These are phyloP conservation scores for Cutaneotrichosporon sp. DNA, from an alignment of 1,284 basidiomycete species.

Conservation along the genomic window DNA sequence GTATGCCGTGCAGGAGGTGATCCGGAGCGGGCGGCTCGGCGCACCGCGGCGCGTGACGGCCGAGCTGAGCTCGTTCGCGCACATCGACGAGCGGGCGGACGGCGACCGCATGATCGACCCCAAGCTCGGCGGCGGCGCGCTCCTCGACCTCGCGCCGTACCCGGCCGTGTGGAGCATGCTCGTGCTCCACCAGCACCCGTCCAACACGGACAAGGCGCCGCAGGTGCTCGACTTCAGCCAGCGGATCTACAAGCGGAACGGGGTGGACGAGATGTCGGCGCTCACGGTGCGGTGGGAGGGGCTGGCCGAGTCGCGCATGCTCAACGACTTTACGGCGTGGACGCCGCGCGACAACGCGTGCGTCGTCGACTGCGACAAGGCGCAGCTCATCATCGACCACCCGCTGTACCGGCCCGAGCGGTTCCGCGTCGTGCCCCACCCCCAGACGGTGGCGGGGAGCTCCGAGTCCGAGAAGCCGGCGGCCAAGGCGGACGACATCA, in stretches of 20 bases:
- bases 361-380: conserved; percentile 10
- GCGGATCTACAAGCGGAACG: conserved; percentile 56
- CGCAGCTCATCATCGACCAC: conserved; percentile 9
- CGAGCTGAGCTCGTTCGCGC: conserved; percentile 60
- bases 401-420: conserved; percentile 12
- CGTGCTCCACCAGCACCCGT: conserved; percentile 71
- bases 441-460: conserved; percentile 4
- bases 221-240: conserved; percentile 45
- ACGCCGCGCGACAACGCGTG: conserved; percentile 4
- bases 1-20: conserved; percentile 45
- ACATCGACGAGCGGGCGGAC: conserved; percentile 64
- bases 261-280: conserved; percentile 75
- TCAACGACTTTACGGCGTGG: conserved; percentile 11
- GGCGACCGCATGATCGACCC: conserved; percentile 62
- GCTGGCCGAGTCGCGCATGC: conserved; percentile 25
- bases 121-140: conserved; percentile 75
- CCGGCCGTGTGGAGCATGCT: conserved; percentile 80
- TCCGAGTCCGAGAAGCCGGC: not conserved
- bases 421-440: conserved; percentile 12
- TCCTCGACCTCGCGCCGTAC: conserved; percentile 82
- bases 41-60: conserved; percentile 57
- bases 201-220: conserved; percentile 61
- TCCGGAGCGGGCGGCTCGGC: conserved; percentile 47
- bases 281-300: conserved; percentile 67
- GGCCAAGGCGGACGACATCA: conserved; percentile 1